Conservation (phyloP, 805 yeast genomes). For the Helenozyma baotianmanensis region DNA sequence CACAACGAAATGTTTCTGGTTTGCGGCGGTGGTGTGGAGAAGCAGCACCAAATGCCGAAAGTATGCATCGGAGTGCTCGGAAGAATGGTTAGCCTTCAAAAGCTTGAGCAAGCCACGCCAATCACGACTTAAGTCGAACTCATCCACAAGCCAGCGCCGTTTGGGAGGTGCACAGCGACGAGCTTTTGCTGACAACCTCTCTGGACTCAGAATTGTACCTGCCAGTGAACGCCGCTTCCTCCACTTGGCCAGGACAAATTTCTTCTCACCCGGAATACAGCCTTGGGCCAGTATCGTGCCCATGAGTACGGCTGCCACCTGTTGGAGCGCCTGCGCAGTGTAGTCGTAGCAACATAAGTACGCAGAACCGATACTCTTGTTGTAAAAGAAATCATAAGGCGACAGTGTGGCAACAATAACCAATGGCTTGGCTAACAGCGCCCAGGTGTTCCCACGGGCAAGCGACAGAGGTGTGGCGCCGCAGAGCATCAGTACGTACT, state of each 20-base stretch:
- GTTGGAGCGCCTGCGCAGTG: conserved; percentile 46
- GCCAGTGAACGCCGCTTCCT: conserved; percentile 22
- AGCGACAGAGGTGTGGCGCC: conserved; percentile 36
- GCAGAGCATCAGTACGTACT: conserved; percentile 52
- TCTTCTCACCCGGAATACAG: conserved; percentile 51
- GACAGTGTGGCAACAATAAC: conserved; percentile 57
- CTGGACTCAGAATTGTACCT: conserved; percentile 7
- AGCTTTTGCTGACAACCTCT: conserved; percentile 1
- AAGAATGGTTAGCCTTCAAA: conserved; percentile 33
- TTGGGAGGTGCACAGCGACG: conserved; percentile 21
- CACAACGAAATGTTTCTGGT: conserved; percentile 49
- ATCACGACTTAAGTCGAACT: conserved; percentile 46
- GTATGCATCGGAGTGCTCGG: conserved; percentile 19
- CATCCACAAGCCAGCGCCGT: conserved; percentile 55
- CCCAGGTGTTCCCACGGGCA: conserved; percentile 15
- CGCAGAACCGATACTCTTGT: conserved; percentile 49
- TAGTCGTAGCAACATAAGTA: conserved; percentile 61
- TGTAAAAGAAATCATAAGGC: conserved; percentile 58
- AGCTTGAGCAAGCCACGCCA: conserved; percentile 43
- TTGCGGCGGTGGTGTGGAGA: conserved; percentile 23
- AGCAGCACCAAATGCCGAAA: conserved; percentile 29
- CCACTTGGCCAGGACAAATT: conserved; percentile 20
- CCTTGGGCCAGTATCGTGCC: conserved; percentile 52
- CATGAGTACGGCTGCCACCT: conserved; percentile 48
- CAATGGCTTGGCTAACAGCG: conserved; percentile 44